phyloP scores from a whole-genome alignment of 2,329 filamentous ascomycete genomes.

The Septoria linicola region DNA sequence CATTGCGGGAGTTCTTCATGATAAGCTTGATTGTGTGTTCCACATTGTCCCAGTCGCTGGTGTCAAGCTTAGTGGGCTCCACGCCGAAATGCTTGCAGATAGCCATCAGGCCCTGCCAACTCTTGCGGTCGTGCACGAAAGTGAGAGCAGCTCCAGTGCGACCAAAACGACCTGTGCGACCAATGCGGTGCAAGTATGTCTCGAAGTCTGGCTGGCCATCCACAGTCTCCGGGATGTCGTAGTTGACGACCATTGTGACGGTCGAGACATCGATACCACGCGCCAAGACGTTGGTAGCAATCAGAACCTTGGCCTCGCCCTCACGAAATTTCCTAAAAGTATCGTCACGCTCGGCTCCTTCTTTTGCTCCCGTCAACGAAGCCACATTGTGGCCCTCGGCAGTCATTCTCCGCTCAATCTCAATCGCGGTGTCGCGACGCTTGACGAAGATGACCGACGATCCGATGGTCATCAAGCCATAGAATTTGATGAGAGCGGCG shows the following conservation, averaged over 20 bases:
- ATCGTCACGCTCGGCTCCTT: slow-evolving; percentile 76
- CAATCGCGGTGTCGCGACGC: slow-evolving; percentile 80
- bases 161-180: slow-evolving; percentile 92
- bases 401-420: slow-evolving; percentile 83
- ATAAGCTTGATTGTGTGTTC: slow-evolving; percentile 79
- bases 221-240: slow-evolving; percentile 58
- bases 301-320: slow-evolving; percentile 89
- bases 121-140: slow-evolving; percentile 83
- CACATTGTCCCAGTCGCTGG: slow-evolving; percentile 85
- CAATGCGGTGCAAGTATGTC: slow-evolving; percentile 97
- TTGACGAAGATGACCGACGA: slow-evolving; percentile 98
- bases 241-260: slow-evolving; percentile 98
- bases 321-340: slow-evolving; percentile 84
- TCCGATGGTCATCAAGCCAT: slow-evolving; percentile 92
- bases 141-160: slow-evolving; percentile 94
- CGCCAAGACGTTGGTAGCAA: slow-evolving; percentile 94
- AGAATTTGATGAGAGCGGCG: slow-evolving; percentile 83
- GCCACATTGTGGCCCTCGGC: slow-evolving; percentile 89
- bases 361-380: slow-evolving; percentile 82
- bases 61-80: slow-evolving; percentile 76
- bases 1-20: slow-evolving; percentile 59
- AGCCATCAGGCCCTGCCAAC: slow-evolving; percentile 73
- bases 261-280: slow-evolving; percentile 90
- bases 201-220: slow-evolving; percentile 79
- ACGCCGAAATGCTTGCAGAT: slow-evolving; percentile 81